A percentile compares a stretch with the other conserved stretches of the same genome.
Conservation (phyloP, 108 stramenopile species). For the Pseudonitzschia pungens region DNA sequence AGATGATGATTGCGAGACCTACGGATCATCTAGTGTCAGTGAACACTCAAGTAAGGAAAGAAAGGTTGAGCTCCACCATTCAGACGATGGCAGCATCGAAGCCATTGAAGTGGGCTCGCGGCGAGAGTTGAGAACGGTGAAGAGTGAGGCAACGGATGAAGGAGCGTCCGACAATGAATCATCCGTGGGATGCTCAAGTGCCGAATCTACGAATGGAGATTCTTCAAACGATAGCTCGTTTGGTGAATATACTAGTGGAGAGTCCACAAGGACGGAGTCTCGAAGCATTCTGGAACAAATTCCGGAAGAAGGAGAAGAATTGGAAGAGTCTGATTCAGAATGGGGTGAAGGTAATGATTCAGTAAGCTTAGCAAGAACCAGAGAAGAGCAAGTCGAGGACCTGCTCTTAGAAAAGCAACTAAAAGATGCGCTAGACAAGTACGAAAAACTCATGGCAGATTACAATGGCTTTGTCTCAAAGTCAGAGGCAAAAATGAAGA, state of each 20-base stretch:
- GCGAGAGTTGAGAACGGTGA: not conserved
- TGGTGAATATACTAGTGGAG: not conserved
- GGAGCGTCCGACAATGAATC: constrained; percentile 1
- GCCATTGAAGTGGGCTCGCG: not conserved
- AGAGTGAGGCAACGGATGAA: not conserved
- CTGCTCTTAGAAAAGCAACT: not conserved
- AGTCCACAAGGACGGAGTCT: not conserved
- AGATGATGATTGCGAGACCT: not conserved
- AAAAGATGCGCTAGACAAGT: constrained; percentile 10
- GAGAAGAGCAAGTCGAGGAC: not conserved
- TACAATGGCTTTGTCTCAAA: not conserved
- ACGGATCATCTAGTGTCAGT: not conserved
- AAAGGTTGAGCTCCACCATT: not conserved
- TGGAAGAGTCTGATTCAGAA: not conserved
- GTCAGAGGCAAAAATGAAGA: constrained; percentile 5
- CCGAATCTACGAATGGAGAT: not conserved
- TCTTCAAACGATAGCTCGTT: not conserved
- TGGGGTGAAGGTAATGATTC: not conserved
- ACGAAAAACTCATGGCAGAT: constrained; percentile 8
- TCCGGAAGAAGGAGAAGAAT: constrained; percentile 10
- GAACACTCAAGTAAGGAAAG: not conserved
- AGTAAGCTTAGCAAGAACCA: not conserved
- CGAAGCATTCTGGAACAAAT: constrained; percentile 17
- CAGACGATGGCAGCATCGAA: constrained; percentile 1
- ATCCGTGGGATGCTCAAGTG: not conserved